Percentiles rank a stretch among this genome's conserved stretches.
phyloP scores from a whole-genome alignment of 106 monocot genomes.

The Amphibolis antarctica region DNA sequence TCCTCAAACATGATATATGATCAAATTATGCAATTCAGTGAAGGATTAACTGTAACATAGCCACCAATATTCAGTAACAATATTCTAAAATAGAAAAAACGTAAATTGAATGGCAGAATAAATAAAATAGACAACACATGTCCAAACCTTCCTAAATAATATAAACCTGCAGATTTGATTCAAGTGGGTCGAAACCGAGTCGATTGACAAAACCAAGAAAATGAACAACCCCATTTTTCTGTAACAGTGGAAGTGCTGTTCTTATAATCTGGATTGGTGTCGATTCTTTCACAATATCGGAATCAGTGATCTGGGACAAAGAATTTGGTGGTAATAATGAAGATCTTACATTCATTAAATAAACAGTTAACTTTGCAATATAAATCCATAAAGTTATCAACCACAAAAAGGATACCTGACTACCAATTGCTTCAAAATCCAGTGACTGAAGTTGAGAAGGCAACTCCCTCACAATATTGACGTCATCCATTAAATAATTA shows the following conservation, averaged over 20 bases:
- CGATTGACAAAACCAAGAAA: constrained; percentile 93
- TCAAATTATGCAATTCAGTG: no score
- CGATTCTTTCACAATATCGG: constrained; percentile 75
- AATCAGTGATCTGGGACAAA: constrained; percentile 58
- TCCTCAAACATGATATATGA: no score
- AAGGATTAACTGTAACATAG: no score
- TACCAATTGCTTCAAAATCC: constrained; percentile 71
- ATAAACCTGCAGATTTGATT: constrained; percentile 61
- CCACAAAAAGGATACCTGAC: constrained; percentile 36
- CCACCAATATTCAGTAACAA: no score
- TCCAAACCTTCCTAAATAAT: constrained; percentile 8
- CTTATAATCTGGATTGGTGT: constrained; percentile 42
- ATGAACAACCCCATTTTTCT: constrained; percentile 60
- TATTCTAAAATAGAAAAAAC: neutral
- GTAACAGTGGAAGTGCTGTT: constrained; percentile 51
- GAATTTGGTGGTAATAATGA: neutral
- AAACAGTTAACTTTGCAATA: neutral
- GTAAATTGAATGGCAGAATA: neutral
- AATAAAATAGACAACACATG: constrained; percentile 9
- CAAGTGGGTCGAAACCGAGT: constrained; percentile 72
- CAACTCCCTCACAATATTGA: constrained; percentile 57
- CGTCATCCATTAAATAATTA: constrained; percentile 58
- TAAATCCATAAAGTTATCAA: neutral
- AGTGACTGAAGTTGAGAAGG: constrained; percentile 51
- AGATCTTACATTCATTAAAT: neutral